phyloP scores from a whole-genome alignment of 208 protist genomes.

The Crithidia mellificae region DNA sequence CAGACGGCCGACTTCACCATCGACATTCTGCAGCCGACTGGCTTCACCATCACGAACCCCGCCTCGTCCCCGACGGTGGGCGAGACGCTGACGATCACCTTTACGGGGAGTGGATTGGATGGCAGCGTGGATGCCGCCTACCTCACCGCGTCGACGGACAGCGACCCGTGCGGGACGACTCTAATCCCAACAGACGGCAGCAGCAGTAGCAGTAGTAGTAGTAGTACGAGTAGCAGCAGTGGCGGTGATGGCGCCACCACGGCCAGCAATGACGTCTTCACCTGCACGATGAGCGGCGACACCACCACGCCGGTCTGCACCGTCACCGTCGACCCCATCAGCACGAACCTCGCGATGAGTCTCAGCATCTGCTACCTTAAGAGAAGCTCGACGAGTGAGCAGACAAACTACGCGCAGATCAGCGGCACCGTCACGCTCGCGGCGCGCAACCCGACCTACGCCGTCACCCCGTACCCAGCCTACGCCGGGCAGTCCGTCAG shows the following conservation, averaged over 20 bases:
- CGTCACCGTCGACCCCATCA: slow-evolving; percentile 58
- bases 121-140: slow-evolving; percentile 61
- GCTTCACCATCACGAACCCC: slow-evolving; percentile 47
- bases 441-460: slow-evolving; percentile 77
- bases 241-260: background rate
- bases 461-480: slow-evolving; percentile 55
- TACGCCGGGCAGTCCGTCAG: slow-evolving; percentile 66
- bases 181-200: background rate
- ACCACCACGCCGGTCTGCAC: slow-evolving; percentile 51
- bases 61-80: slow-evolving; percentile 52
- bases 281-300: slow-evolving; percentile 44
- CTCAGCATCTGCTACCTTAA: slow-evolving; percentile 83
- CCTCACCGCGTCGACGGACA: slow-evolving; percentile 38
- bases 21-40: slow-evolving; percentile 75
- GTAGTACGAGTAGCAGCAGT: background rate
- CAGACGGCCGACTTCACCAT: slow-evolving; percentile 70
- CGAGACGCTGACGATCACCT: slow-evolving; percentile 49
- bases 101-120: slow-evolving; percentile 66
- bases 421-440: slow-evolving; percentile 41
- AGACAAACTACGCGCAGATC: slow-evolving; percentile 66
- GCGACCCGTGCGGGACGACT: slow-evolving; percentile 33
- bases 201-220: background rate
- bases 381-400: slow-evolving; percentile 14
- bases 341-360: slow-evolving; percentile 45
- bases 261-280: slow-evolving; percentile 28